phyloP scores from a whole-genome alignment of 2,329 filamentous ascomycete species.

The Rugonectria rugulosa region DNA sequence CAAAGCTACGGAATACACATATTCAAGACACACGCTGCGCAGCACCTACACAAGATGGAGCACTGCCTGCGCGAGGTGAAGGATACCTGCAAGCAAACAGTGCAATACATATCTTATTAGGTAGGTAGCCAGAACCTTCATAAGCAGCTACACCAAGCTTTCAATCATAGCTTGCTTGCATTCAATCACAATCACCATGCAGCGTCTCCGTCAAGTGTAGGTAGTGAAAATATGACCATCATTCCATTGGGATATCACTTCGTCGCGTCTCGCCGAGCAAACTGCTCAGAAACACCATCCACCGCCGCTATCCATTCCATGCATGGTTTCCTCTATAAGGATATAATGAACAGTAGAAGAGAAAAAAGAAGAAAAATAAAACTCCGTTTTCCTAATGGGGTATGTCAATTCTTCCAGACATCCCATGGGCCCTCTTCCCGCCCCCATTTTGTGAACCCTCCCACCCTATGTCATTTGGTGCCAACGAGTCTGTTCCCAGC shows the following conservation, averaged over 20 bases:
- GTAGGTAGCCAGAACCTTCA: too few relatives aligned
- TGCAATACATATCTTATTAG: too few relatives aligned
- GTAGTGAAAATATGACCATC: constrained; percentile 15
- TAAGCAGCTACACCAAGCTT: too few relatives aligned
- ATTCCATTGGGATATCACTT: constrained; percentile 39
- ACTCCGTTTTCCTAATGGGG: constrained; percentile 18
- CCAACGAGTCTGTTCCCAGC: constrained; percentile 7
- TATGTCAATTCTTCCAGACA: constrained; percentile 16
- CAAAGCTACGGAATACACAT: too few relatives aligned
- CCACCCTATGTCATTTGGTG: constrained; percentile 14
- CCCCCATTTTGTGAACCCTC: constrained; percentile 10
- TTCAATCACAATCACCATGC: not conserved
- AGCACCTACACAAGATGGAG: too few relatives aligned
- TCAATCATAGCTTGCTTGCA: too few relatives aligned
- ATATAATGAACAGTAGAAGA: constrained; percentile 31
- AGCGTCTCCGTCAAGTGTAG: too few relatives aligned
- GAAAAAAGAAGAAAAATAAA: constrained; percentile 30
- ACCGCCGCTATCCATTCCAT: constrained; percentile 36
- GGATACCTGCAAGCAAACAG: too few relatives aligned
- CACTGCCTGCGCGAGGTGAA: too few relatives aligned
- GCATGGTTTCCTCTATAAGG: constrained; percentile 33
- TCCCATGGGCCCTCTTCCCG: constrained; percentile 7
- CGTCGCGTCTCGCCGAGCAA: constrained; percentile 5
- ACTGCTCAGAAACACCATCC: constrained; percentile 2
- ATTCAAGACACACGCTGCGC: too few relatives aligned